Conservation (phyloP, 768 basidiomycete genomes). For the Naematelia aurantialba region DNA sequence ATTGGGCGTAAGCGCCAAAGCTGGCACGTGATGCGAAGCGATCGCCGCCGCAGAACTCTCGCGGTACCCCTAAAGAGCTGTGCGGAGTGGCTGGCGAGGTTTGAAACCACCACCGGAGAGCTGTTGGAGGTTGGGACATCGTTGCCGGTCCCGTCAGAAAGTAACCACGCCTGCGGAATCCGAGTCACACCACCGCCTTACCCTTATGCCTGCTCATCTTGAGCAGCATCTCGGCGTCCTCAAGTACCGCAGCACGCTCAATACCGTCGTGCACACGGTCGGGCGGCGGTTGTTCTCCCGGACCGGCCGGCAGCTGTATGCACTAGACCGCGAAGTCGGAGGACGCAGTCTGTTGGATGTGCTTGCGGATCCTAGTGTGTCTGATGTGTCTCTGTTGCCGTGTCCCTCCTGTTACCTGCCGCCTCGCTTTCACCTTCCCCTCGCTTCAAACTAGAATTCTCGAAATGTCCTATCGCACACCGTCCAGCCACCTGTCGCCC, state of each 20-base stretch:
- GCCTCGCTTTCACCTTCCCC: background rate
- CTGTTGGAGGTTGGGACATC: background rate
- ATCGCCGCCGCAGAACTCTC: background rate
- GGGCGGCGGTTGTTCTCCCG: constrained; percentile 35
- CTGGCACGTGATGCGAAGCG: background rate
- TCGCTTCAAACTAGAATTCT: background rate
- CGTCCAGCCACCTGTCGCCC: background rate
- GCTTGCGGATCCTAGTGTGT: constrained; percentile 45
- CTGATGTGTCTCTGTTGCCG: no score
- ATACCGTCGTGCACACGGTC: constrained; percentile 34
- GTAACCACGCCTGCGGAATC: no score
- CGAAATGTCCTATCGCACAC: background rate
- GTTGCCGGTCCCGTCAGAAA: background rate
- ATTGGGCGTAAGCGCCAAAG: background rate
- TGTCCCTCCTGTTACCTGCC: no score
- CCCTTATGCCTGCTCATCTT: background rate
- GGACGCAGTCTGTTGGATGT: constrained; percentile 40
- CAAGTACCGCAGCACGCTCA: constrained; percentile 32
- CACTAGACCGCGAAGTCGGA: constrained; percentile 35
- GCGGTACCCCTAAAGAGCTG: background rate
- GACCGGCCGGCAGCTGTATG: constrained; percentile 43
- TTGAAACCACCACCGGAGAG: background rate
- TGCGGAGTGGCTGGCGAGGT: background rate
- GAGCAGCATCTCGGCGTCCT: constrained; percentile 39
- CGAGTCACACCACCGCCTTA: background rate